These are phyloP conservation scores for Nicotiana otophora DNA, from an alignment of 257 asterid species.

Conservation along the genomic window DNA sequence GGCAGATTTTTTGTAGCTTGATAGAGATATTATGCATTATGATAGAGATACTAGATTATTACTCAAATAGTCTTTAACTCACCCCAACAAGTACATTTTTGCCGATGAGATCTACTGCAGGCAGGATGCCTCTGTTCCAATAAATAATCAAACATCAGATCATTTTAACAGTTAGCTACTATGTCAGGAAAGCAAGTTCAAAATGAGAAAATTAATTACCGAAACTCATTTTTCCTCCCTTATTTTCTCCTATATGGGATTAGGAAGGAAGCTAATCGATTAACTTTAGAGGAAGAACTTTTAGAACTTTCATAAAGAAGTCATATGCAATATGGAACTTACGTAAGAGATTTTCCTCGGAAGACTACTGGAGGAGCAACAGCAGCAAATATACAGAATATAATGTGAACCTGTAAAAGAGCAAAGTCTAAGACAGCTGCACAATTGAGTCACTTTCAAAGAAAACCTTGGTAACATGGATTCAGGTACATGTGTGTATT, in stretches of 20 bases:
- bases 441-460: neutral
- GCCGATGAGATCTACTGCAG: slow-evolving; percentile 88
- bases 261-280: neutral
- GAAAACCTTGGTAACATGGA: neutral
- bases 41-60: neutral
- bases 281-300: neutral
- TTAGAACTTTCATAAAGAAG: neutral
- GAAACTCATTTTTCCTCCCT: neutral
- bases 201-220: neutral
- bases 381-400: slow-evolving; percentile 82
- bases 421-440: slow-evolving; percentile 14
- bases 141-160: slow-evolving; percentile 13
- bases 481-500: neutral
- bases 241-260: neutral
- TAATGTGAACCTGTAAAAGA: slow-evolving; percentile 74
- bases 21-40: neutral
- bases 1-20: neutral
- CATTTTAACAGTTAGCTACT: neutral
- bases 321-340: slow-evolving; percentile 25
- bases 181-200: neutral
- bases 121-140: slow-evolving; percentile 80
- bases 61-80: slow-evolving; percentile 20
- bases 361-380: slow-evolving; percentile 97
- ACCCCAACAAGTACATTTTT: slow-evolving; percentile 80
- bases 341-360: slow-evolving; percentile 94